Evolutionary conservation across 345 rosid genomes (phyloP).

Genomic region (Lepidium africanum): DNA sequence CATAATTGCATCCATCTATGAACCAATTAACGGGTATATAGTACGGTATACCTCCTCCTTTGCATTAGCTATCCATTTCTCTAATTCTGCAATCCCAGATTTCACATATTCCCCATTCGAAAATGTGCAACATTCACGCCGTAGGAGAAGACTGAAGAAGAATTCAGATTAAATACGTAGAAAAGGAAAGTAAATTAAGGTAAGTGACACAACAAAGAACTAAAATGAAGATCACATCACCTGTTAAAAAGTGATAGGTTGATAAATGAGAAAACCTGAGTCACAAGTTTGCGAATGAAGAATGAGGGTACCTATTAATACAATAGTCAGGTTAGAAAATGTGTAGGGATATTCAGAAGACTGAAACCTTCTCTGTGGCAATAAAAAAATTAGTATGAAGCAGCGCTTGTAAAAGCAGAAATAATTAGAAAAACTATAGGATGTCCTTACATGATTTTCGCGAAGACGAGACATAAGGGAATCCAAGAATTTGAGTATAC

Average conservation of each 20-base stretch:
- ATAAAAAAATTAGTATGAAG: neutral
- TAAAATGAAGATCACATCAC: conserved; percentile 27
- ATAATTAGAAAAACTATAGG: neutral
- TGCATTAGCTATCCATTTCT: conserved; percentile 84
- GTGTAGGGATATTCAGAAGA: neutral
- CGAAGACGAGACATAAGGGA: conserved; percentile 69
- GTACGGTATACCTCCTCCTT: conserved; percentile 65
- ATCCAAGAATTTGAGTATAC: conserved; percentile 86
- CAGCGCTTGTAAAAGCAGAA: neutral
- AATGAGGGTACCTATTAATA: conserved; percentile 79
- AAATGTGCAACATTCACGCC: conserved; percentile 98
- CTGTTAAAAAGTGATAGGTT: conserved; percentile 95
- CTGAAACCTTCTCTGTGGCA: neutral
- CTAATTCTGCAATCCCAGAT: conserved; percentile 92
- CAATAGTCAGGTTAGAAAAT: conserved; percentile 17
- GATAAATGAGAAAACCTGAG: conserved; percentile 97
- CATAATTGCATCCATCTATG: neutral
- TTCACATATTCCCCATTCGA: conserved; percentile 97
- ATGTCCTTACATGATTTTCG: conserved; percentile 70
- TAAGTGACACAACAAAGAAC: neutral
- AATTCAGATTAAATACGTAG: conserved; percentile 5
- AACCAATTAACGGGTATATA: conserved; percentile 7
- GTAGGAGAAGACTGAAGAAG: conserved; percentile 67
- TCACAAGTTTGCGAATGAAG: conserved; percentile 90
- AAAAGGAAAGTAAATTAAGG: neutral